These are phyloP conservation scores for Venturia effusa DNA, from an alignment of 2,329 filamentous ascomycete genomes.

Conservation along the genomic window DNA sequence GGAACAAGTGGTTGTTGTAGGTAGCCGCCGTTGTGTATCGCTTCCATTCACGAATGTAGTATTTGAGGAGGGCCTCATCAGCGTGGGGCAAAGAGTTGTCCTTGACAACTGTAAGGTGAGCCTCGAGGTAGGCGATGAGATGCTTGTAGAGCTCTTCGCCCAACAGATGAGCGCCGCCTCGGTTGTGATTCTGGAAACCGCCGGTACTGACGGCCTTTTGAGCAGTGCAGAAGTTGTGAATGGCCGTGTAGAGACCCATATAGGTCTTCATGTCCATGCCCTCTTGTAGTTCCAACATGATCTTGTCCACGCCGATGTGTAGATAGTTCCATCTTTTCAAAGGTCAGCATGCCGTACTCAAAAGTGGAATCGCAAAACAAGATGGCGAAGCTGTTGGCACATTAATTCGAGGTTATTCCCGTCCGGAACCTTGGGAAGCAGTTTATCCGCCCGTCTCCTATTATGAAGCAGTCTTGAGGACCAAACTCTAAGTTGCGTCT, in stretches of 20 bases:
- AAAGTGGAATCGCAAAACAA: not conserved
- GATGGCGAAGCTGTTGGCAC: not conserved
- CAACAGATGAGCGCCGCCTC: slow-evolving; percentile 84
- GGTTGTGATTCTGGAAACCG: slow-evolving; percentile 43
- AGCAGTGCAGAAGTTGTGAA: slow-evolving; percentile 98
- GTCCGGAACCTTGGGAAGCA: not conserved
- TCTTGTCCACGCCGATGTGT: slow-evolving; percentile 75
- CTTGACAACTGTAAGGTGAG: slow-evolving; percentile 63
- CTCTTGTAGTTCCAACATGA: slow-evolving; percentile 85
- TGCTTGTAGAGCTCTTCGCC: slow-evolving; percentile 95
- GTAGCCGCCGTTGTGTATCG: slow-evolving; percentile 92
- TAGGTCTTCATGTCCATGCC: slow-evolving; percentile 95
- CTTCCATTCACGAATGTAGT: slow-evolving; percentile 95
- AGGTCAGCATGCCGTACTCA: not conserved
- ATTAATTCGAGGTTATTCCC: not conserved
- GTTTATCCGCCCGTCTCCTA: too few relatives aligned
- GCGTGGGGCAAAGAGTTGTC: slow-evolving; percentile 65
- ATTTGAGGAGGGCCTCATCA: slow-evolving; percentile 80
- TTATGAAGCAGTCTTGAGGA: too few relatives aligned
- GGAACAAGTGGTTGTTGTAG: slow-evolving; percentile 94
- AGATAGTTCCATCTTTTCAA: slow-evolving; percentile 64
- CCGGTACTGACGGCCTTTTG: slow-evolving; percentile 74
- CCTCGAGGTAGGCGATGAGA: slow-evolving; percentile 71
- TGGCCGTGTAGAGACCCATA: slow-evolving; percentile 94
- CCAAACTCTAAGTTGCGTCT: too few relatives aligned